Base-by-base conservation (phyloP, 1,139 yeast species). In the Nakaseomyces delphensis region DNA sequence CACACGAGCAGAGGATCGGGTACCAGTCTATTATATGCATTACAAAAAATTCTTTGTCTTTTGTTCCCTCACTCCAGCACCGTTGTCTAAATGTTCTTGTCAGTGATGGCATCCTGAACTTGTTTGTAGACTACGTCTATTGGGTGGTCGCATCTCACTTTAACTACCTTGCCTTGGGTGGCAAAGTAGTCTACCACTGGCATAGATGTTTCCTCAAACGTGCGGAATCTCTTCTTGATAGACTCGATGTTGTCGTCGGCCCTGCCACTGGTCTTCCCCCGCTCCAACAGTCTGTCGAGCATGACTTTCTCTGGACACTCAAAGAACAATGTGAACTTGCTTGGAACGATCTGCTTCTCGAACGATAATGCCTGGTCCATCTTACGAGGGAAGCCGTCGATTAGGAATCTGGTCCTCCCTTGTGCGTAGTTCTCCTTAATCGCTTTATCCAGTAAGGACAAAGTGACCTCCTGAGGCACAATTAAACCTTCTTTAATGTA, bases 321-420 rank as follows among this genome's bases (percentile, higher is more conserved):
- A 60, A 91, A 91, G 70, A 85, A 91, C 47, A 91, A 71, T 1
- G 94, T 83, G 65, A 87, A 78, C 37, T 83, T 71, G 41, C 91
- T 77, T 43, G 73, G 76, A 39, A 85, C 89, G 39, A 91, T 78
- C 48, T 78, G 72, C 43, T 83, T 76, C 66, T 91, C 98, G 62
- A 91, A 91, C 27, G 91, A 83, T 40, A 83, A 49, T 0, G 97
- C 97, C 68, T 91, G 98, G 66, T 91, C 98, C 96, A 91, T 89
- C 63, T 89, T 86, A 62, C 98, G 76, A 32, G 98, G 98, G 75
- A 91, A 91, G 1, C 98, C 98, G 63, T 91, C 98, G 44, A 91
- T 77, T 56, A 91, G 68, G 62, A 89, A 91, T 50, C 72, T 70
- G 21, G 67, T 65, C 29, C 62, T 59, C 1, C 94, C 95, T 28